Conservation (phyloP, 805 yeast genomes). For the Saccharomycopsis lassenensis region DNA sequence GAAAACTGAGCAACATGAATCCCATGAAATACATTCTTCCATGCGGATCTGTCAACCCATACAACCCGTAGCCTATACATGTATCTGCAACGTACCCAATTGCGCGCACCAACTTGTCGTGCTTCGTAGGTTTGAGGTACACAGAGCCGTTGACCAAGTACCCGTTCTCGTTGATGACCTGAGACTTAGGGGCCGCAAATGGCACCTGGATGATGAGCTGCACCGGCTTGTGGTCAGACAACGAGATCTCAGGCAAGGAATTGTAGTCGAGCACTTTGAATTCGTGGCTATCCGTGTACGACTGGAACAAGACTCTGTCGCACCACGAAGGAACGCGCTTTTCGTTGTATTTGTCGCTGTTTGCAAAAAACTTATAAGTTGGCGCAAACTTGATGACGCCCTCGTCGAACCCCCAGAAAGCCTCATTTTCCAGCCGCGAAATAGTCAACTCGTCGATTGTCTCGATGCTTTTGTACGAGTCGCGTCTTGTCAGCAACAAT, state of each 20-base stretch:
- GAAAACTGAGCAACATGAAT: no score
- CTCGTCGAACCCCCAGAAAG: conserved; percentile 59
- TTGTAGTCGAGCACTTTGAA: conserved; percentile 28
- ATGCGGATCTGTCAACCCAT: conserved; percentile 1
- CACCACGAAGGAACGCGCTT: conserved; percentile 84
- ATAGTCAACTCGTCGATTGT: conserved; percentile 27
- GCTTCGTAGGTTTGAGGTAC: conserved; percentile 6
- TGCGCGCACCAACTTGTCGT: conserved; percentile 6
- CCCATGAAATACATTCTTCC: no score
- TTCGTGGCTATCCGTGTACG: no score
- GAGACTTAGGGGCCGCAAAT: conserved; percentile 25
- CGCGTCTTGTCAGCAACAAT: no score
- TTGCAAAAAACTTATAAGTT: conserved; percentile 56
- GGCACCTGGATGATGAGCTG: conserved; percentile 41
- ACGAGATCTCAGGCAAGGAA: conserved; percentile 34
- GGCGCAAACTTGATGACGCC: conserved; percentile 59
- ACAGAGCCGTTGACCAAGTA: conserved; percentile 21
- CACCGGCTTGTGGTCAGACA: conserved; percentile 82
- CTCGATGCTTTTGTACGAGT: conserved; percentile 4
- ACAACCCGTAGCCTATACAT: conserved; percentile 8
- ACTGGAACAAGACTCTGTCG: conserved; percentile 61
- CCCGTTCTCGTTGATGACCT: conserved; percentile 23
- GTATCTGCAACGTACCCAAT: conserved; percentile 1
- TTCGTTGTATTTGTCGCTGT: conserved; percentile 36
- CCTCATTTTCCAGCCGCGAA: conserved; percentile 26